Evolutionary conservation across 495 filamentous ascomycete species (phyloP), one percentile per base, ranked within the genome.

Genomic region (Xylaria intraflava): DNA sequence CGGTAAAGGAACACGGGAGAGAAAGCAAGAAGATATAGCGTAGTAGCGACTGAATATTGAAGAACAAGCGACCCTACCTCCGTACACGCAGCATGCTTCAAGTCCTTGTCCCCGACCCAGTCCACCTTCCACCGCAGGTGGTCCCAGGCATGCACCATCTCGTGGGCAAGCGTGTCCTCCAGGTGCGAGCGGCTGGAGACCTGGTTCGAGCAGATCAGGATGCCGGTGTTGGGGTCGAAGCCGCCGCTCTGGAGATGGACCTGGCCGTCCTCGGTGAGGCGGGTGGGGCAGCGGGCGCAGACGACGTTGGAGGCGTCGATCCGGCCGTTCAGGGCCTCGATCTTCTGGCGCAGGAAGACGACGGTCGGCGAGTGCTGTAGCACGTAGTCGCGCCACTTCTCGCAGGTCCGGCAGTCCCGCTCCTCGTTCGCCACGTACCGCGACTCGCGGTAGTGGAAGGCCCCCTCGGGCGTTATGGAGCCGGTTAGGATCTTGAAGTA

Each of bases 91-190:
- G 89, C 86, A 73, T 97, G 93, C 66, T 85, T 82, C 69, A 98
- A 64, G 29, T 70, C 62, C 66, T 70, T 73, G 59, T 88, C 78
- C 51, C 84, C 83, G 4, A 71, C 69, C 79, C 83, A 89, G 58
- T 98, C 83, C 31, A 95, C 83, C 70, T 95, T 89, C 73, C 89
- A 98, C 57, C 90, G 69, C 60, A 96, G 65, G 69, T 95, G 87
- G 65, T 98, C 93, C 74, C 88, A 97, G 8, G 90, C 92, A 73
- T 98, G 93, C 49, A 98, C 85, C 86, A 98, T 90, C 74, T 98
- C 93, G 71, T 98, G 93, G 38, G 93, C 86, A 64, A 98, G 74
- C 29, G 89, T 95, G 66, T 98, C 93, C 74, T 98, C 93, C 57
- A 94, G 62, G 62, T 94, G 87, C 1, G 81, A 77, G 42, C 80